Base-by-base conservation (phyloP, 2,329 filamentous ascomycete species). In the Penicillium rolfsii region DNA sequence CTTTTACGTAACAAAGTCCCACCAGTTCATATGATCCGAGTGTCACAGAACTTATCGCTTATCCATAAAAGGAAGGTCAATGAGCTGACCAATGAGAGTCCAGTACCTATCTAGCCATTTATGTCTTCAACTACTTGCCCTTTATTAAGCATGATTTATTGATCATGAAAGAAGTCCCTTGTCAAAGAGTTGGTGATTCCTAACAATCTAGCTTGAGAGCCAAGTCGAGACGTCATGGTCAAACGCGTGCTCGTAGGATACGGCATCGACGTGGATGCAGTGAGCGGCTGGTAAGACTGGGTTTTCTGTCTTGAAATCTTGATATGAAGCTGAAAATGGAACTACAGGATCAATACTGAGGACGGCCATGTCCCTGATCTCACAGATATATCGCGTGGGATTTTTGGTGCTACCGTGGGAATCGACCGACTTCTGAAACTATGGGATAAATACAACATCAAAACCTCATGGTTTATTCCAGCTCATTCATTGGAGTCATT, bases 261-360 rank as follows among this genome's bases (percentile, higher is more conserved):
- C 19, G 59, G 59, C 26, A 52, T 61, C n/a, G 59, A 61, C 24
- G 49, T 61, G 24, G 59, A 61, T 58, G 59, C 59, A 7, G 59
- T 61, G 4, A 61, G 59, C 46, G 49, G 49, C 19, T 61, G 59
- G 59, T 61, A 58, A 11, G 55, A n/a, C 35, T 11, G 22, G 16
- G 14, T 11, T 30, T 16, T n/a, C 16, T 19, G 5, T 16, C 12
- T 6, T n/a, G 14, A 2, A 28, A 3, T 5, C 11, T 1, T 14
- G 45, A 12, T 4, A 48, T 26, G 45, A 48, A 8, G 24, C 45
- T 48, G 12, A 48, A 16, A 14, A 16, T 28, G 24, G 3, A 6
- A 33, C 9, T 11, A 11, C 30, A 58, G 55, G 55, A 50, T 55
- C 24, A 61, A 61, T 24, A 61, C 59, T 3, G 50, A 48, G 16